Evolutionary conservation across 23 red algal genomes (phyloP), one percentile per base, ranked within the genome.

Genomic region (Pyropia haitanensis): DNA sequence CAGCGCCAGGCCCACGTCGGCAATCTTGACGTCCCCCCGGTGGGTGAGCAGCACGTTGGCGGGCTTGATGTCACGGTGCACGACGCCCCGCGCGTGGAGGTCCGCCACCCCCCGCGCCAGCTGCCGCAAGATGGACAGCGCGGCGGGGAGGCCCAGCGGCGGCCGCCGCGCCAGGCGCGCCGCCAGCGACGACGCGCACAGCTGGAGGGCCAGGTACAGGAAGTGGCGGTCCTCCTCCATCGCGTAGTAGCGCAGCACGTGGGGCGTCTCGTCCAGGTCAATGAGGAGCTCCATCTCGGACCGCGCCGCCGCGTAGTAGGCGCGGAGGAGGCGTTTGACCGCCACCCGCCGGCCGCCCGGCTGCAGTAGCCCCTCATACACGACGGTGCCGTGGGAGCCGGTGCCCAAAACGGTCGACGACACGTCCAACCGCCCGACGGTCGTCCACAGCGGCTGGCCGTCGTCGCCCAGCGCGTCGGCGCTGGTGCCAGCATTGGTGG

Each of bases 151-250:
- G 21, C 69, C 69, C n/a, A 77, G 87, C 44, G 78, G 77, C 31
- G 17, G 32, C 2, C 50, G 14, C n/a, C 70, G 53, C 50, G 63
- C 61, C 3, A 91, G 71, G 30, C 87, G 78, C 48, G 75, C 87
- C 23, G 78, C 79, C 25, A 98, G 61, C 30, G 85, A 80, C 12
- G 56, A 71, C 25, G 71, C 64, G 55, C 94, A 98, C 24, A 98
- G 74, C 51, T 98, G 86, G 20, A 98, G 77, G 14, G 94, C 94
- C 0, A 98, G 49, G 55, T 98, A 98, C 3, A 98, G 83, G 49
- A 91, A 98, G 28, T 90, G 79, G 5, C 70, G 61, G 72, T 85
- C 86, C 62, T 98, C 94, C 61, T 98, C 94, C 94, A 98, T 98
- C 2, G 94, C 94, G 56, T 85, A 98, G 71, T 98, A 98, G 17